Evolutionary conservation across 2,329 filamentous ascomycete genomes (phyloP).

Genomic region (Scleromitrula shiraiana): DNA sequence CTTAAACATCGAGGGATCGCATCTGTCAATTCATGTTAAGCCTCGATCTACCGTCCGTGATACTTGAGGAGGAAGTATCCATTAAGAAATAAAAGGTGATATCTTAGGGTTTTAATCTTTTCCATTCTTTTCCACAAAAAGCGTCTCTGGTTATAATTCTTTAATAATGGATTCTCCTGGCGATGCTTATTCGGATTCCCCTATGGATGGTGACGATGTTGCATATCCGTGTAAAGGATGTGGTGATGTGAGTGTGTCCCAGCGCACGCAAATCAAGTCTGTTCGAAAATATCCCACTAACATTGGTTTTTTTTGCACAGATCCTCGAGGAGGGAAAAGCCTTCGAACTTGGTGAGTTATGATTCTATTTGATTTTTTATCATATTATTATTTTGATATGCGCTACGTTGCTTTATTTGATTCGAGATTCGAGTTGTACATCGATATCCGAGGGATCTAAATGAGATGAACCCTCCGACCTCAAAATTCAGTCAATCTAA

Average conservation of each 20-base stretch:
- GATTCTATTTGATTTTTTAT: slow-evolving; percentile 1
- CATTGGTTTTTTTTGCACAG: slow-evolving; percentile 38
- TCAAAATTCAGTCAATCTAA: slow-evolving; percentile 18
- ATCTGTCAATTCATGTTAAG: slow-evolving; percentile 24
- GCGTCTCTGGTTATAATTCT: slow-evolving; percentile 8
- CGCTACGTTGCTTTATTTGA: slow-evolving; percentile 8
- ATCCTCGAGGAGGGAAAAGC: slow-evolving; percentile 98
- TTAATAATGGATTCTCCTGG: slow-evolving; percentile 45
- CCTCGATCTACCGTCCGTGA: slow-evolving; percentile 12
- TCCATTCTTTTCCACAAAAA: background rate
- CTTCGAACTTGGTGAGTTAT: slow-evolving; percentile 78
- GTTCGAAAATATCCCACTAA: slow-evolving; percentile 16
- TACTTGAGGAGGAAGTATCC: slow-evolving; percentile 21
- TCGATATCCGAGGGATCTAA: slow-evolving; percentile 1
- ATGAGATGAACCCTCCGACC: slow-evolving; percentile 6
- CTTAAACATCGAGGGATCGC: slow-evolving; percentile 17
- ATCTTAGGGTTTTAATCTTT: slow-evolving; percentile 9
- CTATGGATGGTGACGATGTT: slow-evolving; percentile 64
- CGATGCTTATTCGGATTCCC: slow-evolving; percentile 39
- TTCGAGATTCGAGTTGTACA: slow-evolving; percentile 9
- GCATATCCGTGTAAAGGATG: slow-evolving; percentile 85
- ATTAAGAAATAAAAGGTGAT: slow-evolving; percentile 15
- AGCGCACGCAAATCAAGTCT: background rate
- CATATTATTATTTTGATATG: background rate
- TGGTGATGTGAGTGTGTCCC: slow-evolving; percentile 60